Base-by-base conservation (phyloP, 163 green algal species). In the Scenedesmus sp. region DNA sequence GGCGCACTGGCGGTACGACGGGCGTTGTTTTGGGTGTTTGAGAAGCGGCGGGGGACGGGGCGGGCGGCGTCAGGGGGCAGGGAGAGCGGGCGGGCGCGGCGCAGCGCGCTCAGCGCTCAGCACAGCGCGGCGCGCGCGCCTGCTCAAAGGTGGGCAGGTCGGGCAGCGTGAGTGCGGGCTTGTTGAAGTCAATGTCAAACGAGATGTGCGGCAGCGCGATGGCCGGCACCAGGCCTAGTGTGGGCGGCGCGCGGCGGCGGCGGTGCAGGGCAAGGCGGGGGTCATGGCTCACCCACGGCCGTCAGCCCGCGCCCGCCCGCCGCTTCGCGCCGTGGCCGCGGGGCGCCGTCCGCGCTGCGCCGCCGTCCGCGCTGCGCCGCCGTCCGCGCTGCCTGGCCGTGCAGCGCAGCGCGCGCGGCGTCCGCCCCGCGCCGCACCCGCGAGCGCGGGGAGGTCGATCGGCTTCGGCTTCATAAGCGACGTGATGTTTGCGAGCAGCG, bases 71-170 rank as follows among this genome's bases (percentile, higher is more conserved):
- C n/a, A n/a, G n/a, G n/a, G n/a, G n/a, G n/a, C n/a, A n/a, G n/a
- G n/a, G n/a, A n/a, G n/a, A n/a, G n/a, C n/a, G n/a, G n/a, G n/a
- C n/a, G n/a, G n/a, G n/a, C n/a, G n/a, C n/a, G n/a, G n/a, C n/a
- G n/a, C n/a, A n/a, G n/a, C n/a, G n/a, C n/a, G n/a, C n/a, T n/a
- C n/a, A n/a, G n/a, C n/a, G n/a, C n/a, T n/a, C n/a, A n/a, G n/a
- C n/a, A n/a, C n/a, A n/a, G n/a, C n/a, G n/a, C n/a, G n/a, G n/a
- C n/a, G n/a, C n/a, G 22, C 51, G 11, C n/a, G 17, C 51, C 62
- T 76, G 50, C 1, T 76, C 51, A 51, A 76, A 76, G n/a, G 67
- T 66, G 2, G 67, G 67, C 1, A 76, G 67, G 50, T 76, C 50
- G 7, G 67, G 67, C 17, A 76, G 51, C 0, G 48, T 76, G 1